Conservation (phyloP, 441 rosid genomes). For the Adansonia gregorii region DNA sequence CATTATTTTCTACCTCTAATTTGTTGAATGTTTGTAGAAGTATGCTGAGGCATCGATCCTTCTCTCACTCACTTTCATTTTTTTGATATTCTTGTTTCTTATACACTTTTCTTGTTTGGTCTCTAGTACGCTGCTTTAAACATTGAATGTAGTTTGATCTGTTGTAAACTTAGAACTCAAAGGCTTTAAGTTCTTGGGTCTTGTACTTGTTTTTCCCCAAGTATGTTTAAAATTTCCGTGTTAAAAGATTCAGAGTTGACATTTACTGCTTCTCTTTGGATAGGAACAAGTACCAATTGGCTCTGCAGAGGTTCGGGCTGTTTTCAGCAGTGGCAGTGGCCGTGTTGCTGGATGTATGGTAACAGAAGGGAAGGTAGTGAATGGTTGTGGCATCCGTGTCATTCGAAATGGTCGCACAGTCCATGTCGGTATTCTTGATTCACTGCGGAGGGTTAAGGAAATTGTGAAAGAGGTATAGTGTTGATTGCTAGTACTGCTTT, state of each 20-base stretch:
- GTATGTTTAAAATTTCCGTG: background rate
- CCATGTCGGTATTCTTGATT: slow-evolving; percentile 76
- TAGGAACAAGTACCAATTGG: slow-evolving; percentile 90
- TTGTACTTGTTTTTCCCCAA: background rate
- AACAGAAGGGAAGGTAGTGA: slow-evolving; percentile 77
- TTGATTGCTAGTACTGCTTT: background rate
- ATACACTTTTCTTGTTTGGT: background rate
- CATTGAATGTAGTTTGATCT: slow-evolving; percentile 7
- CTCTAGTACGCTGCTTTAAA: background rate
- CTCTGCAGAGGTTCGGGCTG: slow-evolving; percentile 84
- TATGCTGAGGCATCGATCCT: background rate
- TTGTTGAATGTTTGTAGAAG: background rate
- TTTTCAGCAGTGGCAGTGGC: slow-evolving; percentile 96
- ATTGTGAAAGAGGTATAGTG: slow-evolving; percentile 80
- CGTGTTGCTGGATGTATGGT: slow-evolving; percentile 99
- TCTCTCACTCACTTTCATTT: background rate
- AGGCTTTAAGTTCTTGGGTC: slow-evolving; percentile 3
- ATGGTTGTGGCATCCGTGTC: slow-evolving; percentile 87
- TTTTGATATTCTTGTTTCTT: background rate
- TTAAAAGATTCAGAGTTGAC: slow-evolving; percentile 14
- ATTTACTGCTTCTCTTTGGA: slow-evolving; percentile 36
- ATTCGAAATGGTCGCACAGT: slow-evolving; percentile 66
- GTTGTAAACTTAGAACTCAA: background rate
- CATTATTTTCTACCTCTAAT: background rate
- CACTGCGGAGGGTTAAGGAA: slow-evolving; percentile 91